These are phyloP conservation scores for Nissolia schottii DNA, from an alignment of 306 rosid species.

Conservation along the genomic window DNA sequence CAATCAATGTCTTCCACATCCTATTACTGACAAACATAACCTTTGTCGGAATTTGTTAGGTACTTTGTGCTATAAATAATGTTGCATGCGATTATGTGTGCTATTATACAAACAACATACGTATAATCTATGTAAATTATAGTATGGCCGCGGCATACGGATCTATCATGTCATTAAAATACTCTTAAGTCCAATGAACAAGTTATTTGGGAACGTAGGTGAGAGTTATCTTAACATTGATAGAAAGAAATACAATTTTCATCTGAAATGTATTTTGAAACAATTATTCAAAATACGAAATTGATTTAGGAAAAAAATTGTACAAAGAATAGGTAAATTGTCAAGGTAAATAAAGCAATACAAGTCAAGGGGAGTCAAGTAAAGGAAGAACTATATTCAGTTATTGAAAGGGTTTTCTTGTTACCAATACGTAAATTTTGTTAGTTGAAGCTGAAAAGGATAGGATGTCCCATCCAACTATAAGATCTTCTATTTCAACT, in stretches of 20 bases:
- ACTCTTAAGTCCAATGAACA: background rate
- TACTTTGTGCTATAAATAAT: background rate
- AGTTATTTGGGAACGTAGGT: background rate
- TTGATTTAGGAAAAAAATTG: background rate
- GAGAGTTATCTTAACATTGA: background rate
- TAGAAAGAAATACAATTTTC: background rate
- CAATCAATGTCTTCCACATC: constrained; percentile 1
- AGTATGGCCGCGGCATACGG: no score
- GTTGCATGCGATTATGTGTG: background rate
- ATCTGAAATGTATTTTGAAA: background rate
- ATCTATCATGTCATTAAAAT: background rate
- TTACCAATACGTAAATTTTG: background rate
- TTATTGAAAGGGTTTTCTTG: background rate
- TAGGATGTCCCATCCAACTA: background rate
- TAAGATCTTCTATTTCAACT: background rate
- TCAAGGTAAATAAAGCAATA: background rate
- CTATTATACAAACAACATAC: background rate
- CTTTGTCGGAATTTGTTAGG: background rate
- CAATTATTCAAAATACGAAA: background rate
- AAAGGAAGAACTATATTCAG: background rate
- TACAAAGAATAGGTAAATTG: background rate
- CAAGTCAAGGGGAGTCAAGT: background rate
- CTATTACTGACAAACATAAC: background rate
- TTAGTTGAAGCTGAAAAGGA: background rate
- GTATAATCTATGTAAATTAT: background rate